Evolutionary conservation across 805 yeast species (phyloP).

Genomic region (baker's yeast (Saccharomyces cerevisiae)): DNA sequence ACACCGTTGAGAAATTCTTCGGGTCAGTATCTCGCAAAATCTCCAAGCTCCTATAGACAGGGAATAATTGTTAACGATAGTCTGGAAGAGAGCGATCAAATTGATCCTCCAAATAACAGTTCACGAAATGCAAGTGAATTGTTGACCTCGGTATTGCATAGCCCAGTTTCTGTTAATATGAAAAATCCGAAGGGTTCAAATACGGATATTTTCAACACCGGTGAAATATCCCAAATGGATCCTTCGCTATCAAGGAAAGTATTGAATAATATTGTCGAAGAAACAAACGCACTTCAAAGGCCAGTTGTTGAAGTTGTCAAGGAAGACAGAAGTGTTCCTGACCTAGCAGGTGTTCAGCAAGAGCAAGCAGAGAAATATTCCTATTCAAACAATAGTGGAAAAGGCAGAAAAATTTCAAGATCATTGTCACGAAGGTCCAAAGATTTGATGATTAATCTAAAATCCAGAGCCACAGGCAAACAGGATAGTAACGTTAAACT

Average conservation of each 20-base stretch:
- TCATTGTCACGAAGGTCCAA: slow-evolving; percentile 30
- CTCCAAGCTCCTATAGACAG: background rate
- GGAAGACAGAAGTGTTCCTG: background rate
- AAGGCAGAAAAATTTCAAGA: slow-evolving; percentile 18
- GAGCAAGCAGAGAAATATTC: background rate
- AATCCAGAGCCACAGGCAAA: slow-evolving; percentile 9
- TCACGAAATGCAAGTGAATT: background rate
- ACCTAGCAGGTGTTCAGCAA: background rate
- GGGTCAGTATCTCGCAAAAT: background rate
- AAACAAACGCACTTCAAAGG: background rate
- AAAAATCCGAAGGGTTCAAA: background rate
- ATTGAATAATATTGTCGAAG: background rate
- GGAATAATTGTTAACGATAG: background rate
- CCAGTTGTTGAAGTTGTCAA: background rate
- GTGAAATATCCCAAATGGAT: background rate
- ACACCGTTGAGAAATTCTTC: slow-evolving; percentile 19
- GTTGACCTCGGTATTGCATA: background rate
- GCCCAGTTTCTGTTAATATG: background rate
- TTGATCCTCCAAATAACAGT: background rate
- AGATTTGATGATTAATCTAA: slow-evolving; percentile 19
- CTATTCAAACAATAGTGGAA: background rate
- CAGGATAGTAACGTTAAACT: background rate
- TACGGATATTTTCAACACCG: background rate
- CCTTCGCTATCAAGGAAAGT: background rate
- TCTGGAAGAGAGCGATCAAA: background rate